phyloP scores from a whole-genome alignment of 441 rosid species.

The Erysimum cheiri region DNA sequence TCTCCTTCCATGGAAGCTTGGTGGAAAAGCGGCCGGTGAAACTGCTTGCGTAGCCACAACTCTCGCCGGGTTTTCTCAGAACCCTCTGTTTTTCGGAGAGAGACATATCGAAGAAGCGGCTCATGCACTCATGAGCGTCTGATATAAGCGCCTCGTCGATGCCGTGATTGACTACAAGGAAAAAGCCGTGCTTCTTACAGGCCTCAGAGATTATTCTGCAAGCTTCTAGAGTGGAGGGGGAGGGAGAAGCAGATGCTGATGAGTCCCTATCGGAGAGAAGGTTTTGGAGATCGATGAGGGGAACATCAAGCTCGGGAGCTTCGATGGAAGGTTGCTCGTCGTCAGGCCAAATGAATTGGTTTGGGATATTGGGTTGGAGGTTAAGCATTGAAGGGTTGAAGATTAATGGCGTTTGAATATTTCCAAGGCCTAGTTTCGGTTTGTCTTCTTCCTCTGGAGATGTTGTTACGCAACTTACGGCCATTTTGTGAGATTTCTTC shows the following conservation, averaged over 20 bases:
- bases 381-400: conserved; percentile 73
- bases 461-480: conserved; percentile 32
- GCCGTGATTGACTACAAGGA: conserved; percentile 88
- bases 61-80: conserved; percentile 77
- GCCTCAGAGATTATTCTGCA: conserved; percentile 73
- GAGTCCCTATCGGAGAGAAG: conserved; percentile 64
- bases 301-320: conserved; percentile 71
- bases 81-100: conserved; percentile 75
- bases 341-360: conserved; percentile 93
- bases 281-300: conserved; percentile 69
- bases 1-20: conserved; percentile 98
- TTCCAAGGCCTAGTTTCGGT: conserved; percentile 35
- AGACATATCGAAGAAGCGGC: conserved; percentile 75
- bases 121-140: conserved; percentile 71
- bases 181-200: conserved; percentile 85
- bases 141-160: conserved; percentile 60
- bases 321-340: conserved; percentile 63
- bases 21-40: conserved; percentile 91
- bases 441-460: conserved; percentile 30
- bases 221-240: conserved; percentile 56
- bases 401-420: conserved; percentile 46
- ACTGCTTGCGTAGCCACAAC: conserved; percentile 95
- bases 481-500: conserved; percentile 25
- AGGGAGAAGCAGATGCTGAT: conserved; percentile 39
- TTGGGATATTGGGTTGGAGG: conserved; percentile 61